Conservation (phyloP, 257 asterid species). For the Linaria vulgaris region DNA sequence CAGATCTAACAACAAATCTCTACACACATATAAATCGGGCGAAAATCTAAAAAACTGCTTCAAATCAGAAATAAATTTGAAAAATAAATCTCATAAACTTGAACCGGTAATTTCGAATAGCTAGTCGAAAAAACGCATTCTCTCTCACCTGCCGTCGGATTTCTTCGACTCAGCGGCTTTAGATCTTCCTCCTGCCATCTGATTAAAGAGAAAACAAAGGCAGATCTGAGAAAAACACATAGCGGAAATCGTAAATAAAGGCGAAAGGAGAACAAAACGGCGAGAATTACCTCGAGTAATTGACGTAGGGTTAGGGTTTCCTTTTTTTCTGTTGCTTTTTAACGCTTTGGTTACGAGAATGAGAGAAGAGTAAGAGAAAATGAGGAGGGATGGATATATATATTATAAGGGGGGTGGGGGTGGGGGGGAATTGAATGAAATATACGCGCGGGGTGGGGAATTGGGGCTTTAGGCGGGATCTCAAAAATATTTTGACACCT, state of each 20-base stretch:
- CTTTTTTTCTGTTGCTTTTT: neutral
- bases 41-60: neutral
- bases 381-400: neutral
- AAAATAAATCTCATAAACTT: neutral
- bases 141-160: conserved; percentile 37
- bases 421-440: neutral
- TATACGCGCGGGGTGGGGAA: conserved; percentile 14
- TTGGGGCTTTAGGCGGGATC: conserved; percentile 18
- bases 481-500: conserved; percentile 14
- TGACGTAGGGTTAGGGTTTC: neutral
- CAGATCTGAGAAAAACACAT: conserved; percentile 8
- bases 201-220: neutral
- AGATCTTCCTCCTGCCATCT: conserved; percentile 46
- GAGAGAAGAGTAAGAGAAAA: neutral
- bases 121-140: neutral
- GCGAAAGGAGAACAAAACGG: neutral
- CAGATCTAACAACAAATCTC: neutral
- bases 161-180: conserved; percentile 41
- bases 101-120: neutral
- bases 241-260: neutral
- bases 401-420: neutral
- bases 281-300: neutral
- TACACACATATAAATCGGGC: neutral
- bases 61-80: neutral
- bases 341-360: neutral